Evolutionary conservation across 148 eudicot species (phyloP).

Genomic region (Rhododendron vialii): DNA sequence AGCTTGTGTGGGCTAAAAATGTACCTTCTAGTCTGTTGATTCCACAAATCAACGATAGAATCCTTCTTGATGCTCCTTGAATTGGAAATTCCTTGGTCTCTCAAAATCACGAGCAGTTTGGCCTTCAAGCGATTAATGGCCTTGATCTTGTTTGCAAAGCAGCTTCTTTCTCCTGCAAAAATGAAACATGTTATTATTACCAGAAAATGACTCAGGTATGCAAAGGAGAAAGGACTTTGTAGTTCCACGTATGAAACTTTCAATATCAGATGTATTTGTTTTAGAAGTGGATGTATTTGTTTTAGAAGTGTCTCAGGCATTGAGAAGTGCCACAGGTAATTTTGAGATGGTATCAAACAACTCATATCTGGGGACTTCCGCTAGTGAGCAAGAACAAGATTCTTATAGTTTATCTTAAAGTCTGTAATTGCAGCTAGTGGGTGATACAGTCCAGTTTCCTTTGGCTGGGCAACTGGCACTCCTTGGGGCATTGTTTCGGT

Average conservation of each 20-base stretch:
- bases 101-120: slow-evolving; percentile 52
- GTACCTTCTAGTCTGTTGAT: slow-evolving; percentile 55
- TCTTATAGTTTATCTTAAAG: neutral
- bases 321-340: neutral
- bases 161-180: slow-evolving; percentile 71
- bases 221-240: neutral
- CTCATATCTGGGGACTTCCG: neutral
- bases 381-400: neutral
- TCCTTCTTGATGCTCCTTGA: slow-evolving; percentile 34
- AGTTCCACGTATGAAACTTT: neutral
- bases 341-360: neutral
- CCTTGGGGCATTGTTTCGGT: neutral
- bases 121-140: slow-evolving; percentile 83
- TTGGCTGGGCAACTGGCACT: neutral
- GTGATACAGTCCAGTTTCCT: neutral
- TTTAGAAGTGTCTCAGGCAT: neutral
- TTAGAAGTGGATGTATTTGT: too few relatives aligned
- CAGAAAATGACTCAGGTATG: neutral
- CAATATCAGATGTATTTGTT: neutral
- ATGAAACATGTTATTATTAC: neutral
- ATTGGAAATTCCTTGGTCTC: slow-evolving; percentile 44
- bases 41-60: slow-evolving; percentile 33
- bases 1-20: slow-evolving; percentile 53
- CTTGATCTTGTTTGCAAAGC: slow-evolving; percentile 74
- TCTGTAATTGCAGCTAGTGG: neutral